Conservation (phyloP, 2,329 filamentous ascomycete species). For the Ophiostoma perfectum region DNA sequence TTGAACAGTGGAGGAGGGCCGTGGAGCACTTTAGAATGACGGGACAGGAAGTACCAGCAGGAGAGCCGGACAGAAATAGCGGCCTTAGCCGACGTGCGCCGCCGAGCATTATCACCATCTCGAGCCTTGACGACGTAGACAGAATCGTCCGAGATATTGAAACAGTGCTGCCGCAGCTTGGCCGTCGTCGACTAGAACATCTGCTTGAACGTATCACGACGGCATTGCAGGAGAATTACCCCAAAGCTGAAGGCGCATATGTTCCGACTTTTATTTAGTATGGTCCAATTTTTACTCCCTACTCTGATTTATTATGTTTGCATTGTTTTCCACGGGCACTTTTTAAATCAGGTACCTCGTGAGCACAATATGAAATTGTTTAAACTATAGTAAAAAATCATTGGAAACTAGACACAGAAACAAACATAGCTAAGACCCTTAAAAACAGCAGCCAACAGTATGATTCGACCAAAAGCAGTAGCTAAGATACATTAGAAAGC, state of each 20-base stretch:
- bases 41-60: neutral
- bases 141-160: neutral
- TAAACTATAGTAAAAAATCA: neutral
- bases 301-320: too few relatives aligned
- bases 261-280: slow-evolving; percentile 9
- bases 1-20: slow-evolving; percentile 12
- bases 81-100: neutral
- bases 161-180: slow-evolving; percentile 7
- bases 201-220: slow-evolving; percentile 4
- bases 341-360: neutral
- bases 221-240: neutral
- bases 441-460: too few relatives aligned
- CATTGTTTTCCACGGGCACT: too few relatives aligned
- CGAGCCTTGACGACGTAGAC: neutral
- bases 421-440: slow-evolving; percentile 38
- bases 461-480: too few relatives aligned
- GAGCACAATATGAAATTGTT: neutral
- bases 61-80: neutral
- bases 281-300: too few relatives aligned
- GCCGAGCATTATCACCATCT: neutral
- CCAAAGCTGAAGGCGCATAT: neutral
- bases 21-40: neutral
- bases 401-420: neutral
- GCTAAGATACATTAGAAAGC: slow-evolving; percentile 27
- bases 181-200: slow-evolving; percentile 14